Evolutionary conservation across 768 basidiomycete species (phyloP).

Genomic region (Agrocybe praecox): DNA sequence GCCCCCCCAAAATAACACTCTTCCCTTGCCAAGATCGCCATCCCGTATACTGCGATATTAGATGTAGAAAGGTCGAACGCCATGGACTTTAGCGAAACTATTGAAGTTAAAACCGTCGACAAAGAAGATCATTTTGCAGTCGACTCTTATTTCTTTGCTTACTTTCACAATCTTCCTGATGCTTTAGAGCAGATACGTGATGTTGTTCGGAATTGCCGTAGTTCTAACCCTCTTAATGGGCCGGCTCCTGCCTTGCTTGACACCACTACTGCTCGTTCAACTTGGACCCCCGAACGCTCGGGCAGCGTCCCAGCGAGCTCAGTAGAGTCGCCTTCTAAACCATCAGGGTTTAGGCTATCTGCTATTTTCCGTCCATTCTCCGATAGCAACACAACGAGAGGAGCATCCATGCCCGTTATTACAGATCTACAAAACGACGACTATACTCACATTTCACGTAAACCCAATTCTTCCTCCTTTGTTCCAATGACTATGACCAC

Average conservation of each 20-base stretch:
- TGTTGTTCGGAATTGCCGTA: slow-evolving; percentile 63
- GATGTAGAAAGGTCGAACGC: slow-evolving; percentile 88
- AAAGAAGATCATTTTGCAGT: slow-evolving; percentile 76
- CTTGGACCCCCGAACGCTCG: slow-evolving; percentile 39
- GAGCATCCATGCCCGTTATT: slow-evolving; percentile 20
- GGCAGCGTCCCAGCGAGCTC: slow-evolving; percentile 37
- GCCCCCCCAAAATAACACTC: background rate
- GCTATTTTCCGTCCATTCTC: slow-evolving; percentile 71
- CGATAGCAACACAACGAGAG: slow-evolving; percentile 40
- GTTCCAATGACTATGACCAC: slow-evolving; percentile 61
- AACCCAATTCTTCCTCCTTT: slow-evolving; percentile 57
- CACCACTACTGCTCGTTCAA: slow-evolving; percentile 53
- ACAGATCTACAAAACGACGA: slow-evolving; percentile 53
- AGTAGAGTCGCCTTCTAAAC: slow-evolving; percentile 28
- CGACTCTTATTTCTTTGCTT: slow-evolving; percentile 94
- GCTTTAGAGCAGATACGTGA: slow-evolving; percentile 84
- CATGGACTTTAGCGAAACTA: slow-evolving; percentile 95
- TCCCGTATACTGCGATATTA: slow-evolving; percentile 87
- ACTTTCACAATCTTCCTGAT: slow-evolving; percentile 79
- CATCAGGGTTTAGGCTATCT: slow-evolving; percentile 62
- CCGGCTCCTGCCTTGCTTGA: slow-evolving; percentile 52
- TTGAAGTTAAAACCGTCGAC: slow-evolving; percentile 92
- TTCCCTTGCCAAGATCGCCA: slow-evolving; percentile 65
- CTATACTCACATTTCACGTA: slow-evolving; percentile 68
- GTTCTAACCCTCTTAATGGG: slow-evolving; percentile 27